phyloP scores from a whole-genome alignment of 805 yeast genomes.

The Metschnikowia baotianmanensis region DNA sequence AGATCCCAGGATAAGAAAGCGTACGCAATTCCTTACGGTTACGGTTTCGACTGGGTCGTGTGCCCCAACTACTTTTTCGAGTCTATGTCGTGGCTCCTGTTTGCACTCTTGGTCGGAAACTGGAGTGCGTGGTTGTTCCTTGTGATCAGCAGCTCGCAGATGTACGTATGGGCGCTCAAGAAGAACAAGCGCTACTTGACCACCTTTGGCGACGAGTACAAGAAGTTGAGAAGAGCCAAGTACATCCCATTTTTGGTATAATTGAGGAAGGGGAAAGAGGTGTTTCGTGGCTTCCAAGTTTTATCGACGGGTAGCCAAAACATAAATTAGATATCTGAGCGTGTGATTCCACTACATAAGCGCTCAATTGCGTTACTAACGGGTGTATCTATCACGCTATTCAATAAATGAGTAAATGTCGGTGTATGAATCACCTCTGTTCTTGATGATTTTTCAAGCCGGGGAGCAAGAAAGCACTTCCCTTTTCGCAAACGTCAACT shows the following conservation, averaged over 20 bases:
- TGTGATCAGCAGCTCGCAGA: slow-evolving; percentile 69
- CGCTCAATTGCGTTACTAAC: too few relatives aligned
- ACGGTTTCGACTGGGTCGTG: slow-evolving; percentile 76
- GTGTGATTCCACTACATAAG: too few relatives aligned
- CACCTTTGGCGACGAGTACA: slow-evolving; percentile 76
- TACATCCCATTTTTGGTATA: slow-evolving; percentile 58
- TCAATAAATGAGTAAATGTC: too few relatives aligned
- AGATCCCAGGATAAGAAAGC: slow-evolving; percentile 52
- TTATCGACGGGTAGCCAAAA: neutral
- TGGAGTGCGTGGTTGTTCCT: slow-evolving; percentile 73
- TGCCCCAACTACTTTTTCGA: slow-evolving; percentile 96
- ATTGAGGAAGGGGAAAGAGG: neutral
- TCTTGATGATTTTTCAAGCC: too few relatives aligned
- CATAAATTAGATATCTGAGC: too few relatives aligned
- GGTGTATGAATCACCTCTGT: too few relatives aligned
- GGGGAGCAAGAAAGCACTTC: too few relatives aligned
- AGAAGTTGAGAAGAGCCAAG: slow-evolving; percentile 68
- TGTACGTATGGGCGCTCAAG: slow-evolving; percentile 90
- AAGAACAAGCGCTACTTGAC: slow-evolving; percentile 67
- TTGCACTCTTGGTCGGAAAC: slow-evolving; percentile 71
- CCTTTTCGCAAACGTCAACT: too few relatives aligned
- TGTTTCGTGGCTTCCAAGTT: neutral
- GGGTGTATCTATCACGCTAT: too few relatives aligned
- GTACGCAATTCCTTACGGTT: slow-evolving; percentile 77
- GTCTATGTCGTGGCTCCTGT: slow-evolving; percentile 67